A percentile compares a stretch with the other conserved stretches of the same genome.
Conservation (phyloP, 257 asterid species). For the Nicotiana sylvestris region DNA sequence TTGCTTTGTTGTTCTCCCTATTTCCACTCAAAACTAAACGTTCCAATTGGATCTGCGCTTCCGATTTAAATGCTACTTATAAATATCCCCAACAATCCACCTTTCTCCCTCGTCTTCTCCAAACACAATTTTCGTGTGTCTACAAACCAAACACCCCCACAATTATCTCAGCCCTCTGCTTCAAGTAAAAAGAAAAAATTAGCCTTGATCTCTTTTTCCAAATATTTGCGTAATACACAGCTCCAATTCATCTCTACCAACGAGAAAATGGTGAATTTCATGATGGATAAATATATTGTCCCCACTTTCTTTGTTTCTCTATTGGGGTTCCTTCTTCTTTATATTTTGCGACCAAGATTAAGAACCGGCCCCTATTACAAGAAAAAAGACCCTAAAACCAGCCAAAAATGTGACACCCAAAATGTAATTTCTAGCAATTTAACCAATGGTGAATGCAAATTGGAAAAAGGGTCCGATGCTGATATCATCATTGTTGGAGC, state of each 20-base stretch:
- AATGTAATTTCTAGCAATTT: slow-evolving; percentile 15
- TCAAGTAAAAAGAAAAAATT: not conserved
- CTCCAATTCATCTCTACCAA: not conserved
- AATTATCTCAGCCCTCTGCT: not conserved
- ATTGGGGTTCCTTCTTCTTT: slow-evolving; percentile 23
- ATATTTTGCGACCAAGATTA: slow-evolving; percentile 15
- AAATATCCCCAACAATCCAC: no score
- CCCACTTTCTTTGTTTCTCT: slow-evolving; percentile 26
- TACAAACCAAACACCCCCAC: not conserved
- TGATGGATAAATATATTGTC: slow-evolving; percentile 27
- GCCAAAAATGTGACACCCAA: slow-evolving; percentile 1
- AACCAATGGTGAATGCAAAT: slow-evolving; percentile 9
- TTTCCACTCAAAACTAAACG: not conserved
- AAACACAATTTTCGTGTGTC: not conserved
- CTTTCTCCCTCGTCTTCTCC: not conserved
- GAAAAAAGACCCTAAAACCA: not conserved
- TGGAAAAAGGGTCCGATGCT: slow-evolving; percentile 17
- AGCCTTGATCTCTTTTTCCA: not conserved
- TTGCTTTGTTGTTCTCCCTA: not conserved
- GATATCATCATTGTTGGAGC: slow-evolving; percentile 52
- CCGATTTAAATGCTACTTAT: not conserved
- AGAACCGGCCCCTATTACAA: not conserved
- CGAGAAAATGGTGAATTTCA: not conserved
- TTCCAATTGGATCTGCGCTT: not conserved
- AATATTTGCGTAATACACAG: not conserved